Percentiles rank a stretch among this genome's conserved stretches.
phyloP scores from a whole-genome alignment of 1,284 basidiomycete species.

The Cryptococcus maquisensis region DNA sequence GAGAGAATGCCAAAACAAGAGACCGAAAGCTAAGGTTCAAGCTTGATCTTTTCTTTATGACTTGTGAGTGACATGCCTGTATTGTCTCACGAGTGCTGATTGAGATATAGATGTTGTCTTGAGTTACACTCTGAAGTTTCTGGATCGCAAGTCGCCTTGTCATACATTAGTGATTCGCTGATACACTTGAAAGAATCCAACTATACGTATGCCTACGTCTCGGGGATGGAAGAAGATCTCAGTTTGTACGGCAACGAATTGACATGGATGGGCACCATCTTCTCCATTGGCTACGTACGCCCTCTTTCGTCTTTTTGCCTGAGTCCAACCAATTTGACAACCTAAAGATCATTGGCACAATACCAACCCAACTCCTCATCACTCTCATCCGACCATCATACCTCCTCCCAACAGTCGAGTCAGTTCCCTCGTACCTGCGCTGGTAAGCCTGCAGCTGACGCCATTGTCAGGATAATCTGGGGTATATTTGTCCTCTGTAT shows the following conservation, averaged over 20 bases:
- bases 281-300: conserved; percentile 35
- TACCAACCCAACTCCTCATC: conserved; percentile 21
- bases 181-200: neutral
- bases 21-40: neutral
- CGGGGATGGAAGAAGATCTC: conserved; percentile 20
- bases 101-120: neutral
- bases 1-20: neutral
- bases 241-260: conserved; percentile 14
- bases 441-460: conserved; percentile 11
- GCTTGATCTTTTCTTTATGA: neutral
- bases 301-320: neutral
- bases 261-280: conserved; percentile 30
- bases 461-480: neutral
- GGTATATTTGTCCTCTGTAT: conserved; percentile 12
- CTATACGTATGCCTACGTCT: conserved; percentile 11
- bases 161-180: no score
- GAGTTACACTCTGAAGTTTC: neutral
- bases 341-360: neutral
- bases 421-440: conserved; percentile 9
- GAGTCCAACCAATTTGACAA: neutral
- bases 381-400: conserved; percentile 14
- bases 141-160: neutral
- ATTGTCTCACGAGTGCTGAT: neutral
- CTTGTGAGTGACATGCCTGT: neutral
- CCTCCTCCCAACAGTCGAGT: conserved; percentile 19